Evolutionary conservation across 208 protist genomes (phyloP), one percentile per base, ranked within the genome.

Genomic region (Leishmania mexicana): DNA sequence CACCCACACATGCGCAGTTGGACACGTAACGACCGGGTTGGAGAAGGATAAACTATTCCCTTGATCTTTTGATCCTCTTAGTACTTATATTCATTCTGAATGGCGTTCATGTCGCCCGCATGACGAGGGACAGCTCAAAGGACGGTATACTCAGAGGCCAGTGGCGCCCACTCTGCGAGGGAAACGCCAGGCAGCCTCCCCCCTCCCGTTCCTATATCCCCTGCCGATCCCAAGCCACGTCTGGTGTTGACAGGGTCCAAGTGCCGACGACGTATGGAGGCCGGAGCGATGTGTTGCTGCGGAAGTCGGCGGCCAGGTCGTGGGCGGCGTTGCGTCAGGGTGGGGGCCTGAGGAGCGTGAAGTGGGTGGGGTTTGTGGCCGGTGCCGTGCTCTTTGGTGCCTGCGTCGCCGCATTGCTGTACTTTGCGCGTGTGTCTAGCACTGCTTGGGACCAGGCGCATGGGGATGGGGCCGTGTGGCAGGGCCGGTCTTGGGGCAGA

Each of bases 181-280:
- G 58, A 54, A 28, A 35, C 6, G 58, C 8, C 58, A 3, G 13
- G 28, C 28, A 15, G 57, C 28, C 57, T n/a, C 57, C 28, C 57
- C 5, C 57, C 24, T 28, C 15, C 51, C 51, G 13, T 54, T 0
- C 31, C 31, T 21, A 54, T 54, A 19, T 28, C 54, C 58, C 8
- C 93, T 38, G 87, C 94, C 11, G 95, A 94, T 53, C 80, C 71
- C 40, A 85, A 92, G 60, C 90, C 89, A 7, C 78, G 85, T 71
- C n/a, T 24, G 40, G 35, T 76, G 10, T 6, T 70, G 65, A 19
- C 28, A 0, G 54, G 62, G 51, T 11, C 45, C 45, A 49, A 49
- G 8, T 2, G 45, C 45, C 0, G 45, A 49, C 45, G 51, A 6
- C 51, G 51, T 21, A 54, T 17, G 45, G 45, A 38, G 76, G 58